Percentiles rank a stretch among this genome's conserved stretches.
phyloP scores from a whole-genome alignment of 2,329 filamentous ascomycete species.

The Fusarium irregulare region DNA sequence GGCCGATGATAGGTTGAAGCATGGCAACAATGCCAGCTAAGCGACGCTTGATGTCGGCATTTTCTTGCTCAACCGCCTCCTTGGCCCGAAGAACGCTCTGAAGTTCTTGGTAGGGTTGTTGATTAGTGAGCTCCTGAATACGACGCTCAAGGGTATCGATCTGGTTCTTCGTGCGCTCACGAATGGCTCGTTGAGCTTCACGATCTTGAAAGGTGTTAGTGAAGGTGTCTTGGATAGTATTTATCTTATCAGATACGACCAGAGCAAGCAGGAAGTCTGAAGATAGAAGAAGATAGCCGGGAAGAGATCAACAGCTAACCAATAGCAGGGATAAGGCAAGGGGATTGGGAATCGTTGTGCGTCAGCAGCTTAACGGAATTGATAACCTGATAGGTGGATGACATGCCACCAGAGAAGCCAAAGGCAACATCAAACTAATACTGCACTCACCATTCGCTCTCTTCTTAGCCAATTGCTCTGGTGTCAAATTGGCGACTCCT shows the following conservation, averaged over 20 bases:
- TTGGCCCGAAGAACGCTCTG: constrained; percentile 80
- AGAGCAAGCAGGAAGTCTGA: neutral
- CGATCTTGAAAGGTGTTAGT: constrained; percentile 67
- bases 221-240: neutral
- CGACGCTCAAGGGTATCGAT: constrained; percentile 79
- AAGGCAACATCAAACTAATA: neutral
- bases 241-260: constrained; percentile 14
- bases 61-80: constrained; percentile 81
- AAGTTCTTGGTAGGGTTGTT: constrained; percentile 86
- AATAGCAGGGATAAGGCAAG: neutral
- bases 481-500: constrained; percentile 72
- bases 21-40: constrained; percentile 73
- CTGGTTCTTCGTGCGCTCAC: constrained; percentile 82
- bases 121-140: constrained; percentile 80
- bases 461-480: constrained; percentile 79
- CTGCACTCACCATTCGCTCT: constrained; percentile 65
- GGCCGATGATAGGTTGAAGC: constrained; percentile 67
- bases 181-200: constrained; percentile 86
- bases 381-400: neutral
- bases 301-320: neutral
- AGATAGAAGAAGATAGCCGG: constrained; percentile 8
- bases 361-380: constrained; percentile 1
- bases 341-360: neutral
- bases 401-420: neutral
- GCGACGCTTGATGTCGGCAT: constrained; percentile 78